These are phyloP conservation scores for Geotrichum reessii DNA, from an alignment of 1,139 yeast species.

Conservation along the genomic window DNA sequence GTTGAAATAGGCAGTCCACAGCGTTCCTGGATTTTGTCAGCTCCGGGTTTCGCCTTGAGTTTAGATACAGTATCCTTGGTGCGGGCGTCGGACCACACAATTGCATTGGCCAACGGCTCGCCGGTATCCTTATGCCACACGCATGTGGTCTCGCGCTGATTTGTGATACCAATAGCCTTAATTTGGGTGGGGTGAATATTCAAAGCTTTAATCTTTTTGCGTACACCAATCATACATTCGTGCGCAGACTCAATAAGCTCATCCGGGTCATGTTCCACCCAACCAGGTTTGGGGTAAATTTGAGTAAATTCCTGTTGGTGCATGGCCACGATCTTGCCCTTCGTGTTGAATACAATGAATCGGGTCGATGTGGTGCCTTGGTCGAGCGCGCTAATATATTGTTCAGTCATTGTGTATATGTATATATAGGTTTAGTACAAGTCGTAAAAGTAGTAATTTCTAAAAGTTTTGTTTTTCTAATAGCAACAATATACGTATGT, in stretches of 20 bases:
- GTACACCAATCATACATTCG: constrained; percentile 36
- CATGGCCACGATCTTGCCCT: constrained; percentile 73
- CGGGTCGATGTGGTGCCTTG: constrained; percentile 96
- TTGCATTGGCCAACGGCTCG: constrained; percentile 75
- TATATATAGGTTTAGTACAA: too few species aligned
- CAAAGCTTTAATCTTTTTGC: constrained; percentile 31
- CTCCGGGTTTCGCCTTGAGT: constrained; percentile 54
- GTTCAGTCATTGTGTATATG: constrained; percentile 19
- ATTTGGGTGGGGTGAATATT: constrained; percentile 32
- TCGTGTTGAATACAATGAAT: constrained; percentile 69
- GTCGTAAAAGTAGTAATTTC: neutral
- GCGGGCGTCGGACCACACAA: constrained; percentile 95
- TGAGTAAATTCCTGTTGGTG: constrained; percentile 73
- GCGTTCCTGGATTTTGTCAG: constrained; percentile 54
- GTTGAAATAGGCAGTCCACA: constrained; percentile 89
- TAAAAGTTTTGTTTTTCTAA: neutral
- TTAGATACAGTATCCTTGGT: constrained; percentile 69
- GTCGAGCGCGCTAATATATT: constrained; percentile 53
- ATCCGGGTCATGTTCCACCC: constrained; percentile 93
- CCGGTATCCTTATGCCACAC: constrained; percentile 88
- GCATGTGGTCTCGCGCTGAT: constrained; percentile 92
- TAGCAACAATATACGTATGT: too few species aligned
- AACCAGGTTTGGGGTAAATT: constrained; percentile 42
- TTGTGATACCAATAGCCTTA: constrained; percentile 70
- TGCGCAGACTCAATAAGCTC: constrained; percentile 73